A percentile compares a stretch with the other conserved stretches of the same genome.
These are phyloP conservation scores for Neopestalotiopsis sp. DNA, from an alignment of 2,329 filamentous ascomycete species.

Conservation along the genomic window DNA sequence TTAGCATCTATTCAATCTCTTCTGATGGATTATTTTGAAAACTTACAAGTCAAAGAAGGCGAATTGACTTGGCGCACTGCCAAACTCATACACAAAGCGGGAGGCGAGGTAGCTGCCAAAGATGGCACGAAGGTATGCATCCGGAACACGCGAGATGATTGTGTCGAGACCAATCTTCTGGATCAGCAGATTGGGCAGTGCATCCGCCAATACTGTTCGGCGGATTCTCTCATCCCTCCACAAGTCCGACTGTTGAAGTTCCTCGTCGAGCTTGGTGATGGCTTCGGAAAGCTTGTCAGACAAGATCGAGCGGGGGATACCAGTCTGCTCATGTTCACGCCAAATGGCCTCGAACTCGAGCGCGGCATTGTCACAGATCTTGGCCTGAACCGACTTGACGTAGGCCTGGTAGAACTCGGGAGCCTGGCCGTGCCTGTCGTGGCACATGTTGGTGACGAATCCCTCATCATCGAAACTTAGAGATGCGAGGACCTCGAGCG, in stretches of 20 bases:
- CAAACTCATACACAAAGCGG: constrained; percentile 95
- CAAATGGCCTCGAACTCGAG: constrained; percentile 99
- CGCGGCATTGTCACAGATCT: constrained; percentile 87
- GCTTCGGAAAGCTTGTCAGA: constrained; percentile 90
- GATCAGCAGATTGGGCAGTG: constrained; percentile 81
- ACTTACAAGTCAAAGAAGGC: constrained; percentile 98
- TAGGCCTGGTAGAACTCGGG: constrained; percentile 94
- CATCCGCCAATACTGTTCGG: constrained; percentile 79
- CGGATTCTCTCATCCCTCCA: constrained; percentile 86
- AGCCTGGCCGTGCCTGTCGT: constrained; percentile 71
- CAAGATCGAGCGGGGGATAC: constrained; percentile 79
- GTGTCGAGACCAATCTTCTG: constrained; percentile 91
- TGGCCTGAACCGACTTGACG: constrained; percentile 87
- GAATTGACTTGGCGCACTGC: constrained; percentile 91
- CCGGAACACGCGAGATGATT: constrained; percentile 85
- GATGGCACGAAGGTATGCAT: constrained; percentile 90
- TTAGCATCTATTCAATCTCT: constrained; percentile 35
- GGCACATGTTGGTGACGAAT: constrained; percentile 94
- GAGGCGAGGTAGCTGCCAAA: constrained; percentile 96
- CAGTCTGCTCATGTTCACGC: constrained; percentile 87
- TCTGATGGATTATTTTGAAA: not conserved
- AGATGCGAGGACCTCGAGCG: constrained; percentile 92
- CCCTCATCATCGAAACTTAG: constrained; percentile 90
- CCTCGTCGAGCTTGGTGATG: constrained; percentile 96
- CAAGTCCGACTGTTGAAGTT: constrained; percentile 89